Evolutionary conservation across 495 filamentous ascomycete species (phyloP), one percentile per base, ranked within the genome.

Genomic region (Podospora didyma): DNA sequence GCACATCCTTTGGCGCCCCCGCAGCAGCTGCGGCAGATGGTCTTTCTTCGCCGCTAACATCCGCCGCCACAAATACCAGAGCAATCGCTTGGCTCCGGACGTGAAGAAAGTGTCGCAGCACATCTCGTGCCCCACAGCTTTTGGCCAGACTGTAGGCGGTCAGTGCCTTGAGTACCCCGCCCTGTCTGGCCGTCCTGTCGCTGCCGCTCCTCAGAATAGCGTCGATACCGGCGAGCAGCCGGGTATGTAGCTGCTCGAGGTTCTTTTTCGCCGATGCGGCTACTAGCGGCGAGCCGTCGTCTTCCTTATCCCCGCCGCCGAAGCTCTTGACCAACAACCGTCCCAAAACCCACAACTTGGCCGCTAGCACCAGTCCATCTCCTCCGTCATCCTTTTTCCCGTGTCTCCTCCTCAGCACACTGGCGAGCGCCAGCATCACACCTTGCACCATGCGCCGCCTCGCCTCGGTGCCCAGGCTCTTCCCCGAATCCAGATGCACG

Each of bases 61-160:
- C 73, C 10, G 72, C 70, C 16, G 56, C 59, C 21, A 71, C 77
- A 35, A 89, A 71, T n/a, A 82, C 78, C 21, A 79, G 75, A 1
- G 75, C 72, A 26, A 95, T 86, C 0, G 82, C 80, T 51, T 86
- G 81, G 35, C 82, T 76, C 19, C 95, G 82, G 11, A 92, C 77
- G 53, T 84, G 76, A 44, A 95, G 80, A 67, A 97, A 97, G 71
- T 95, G 86, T 14, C 83, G 75, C 28, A 98, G 74, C 0, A 89
- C 86, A 64, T 97, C 92, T 51, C 83, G 82, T 0, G 89, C 85
- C 0, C 89, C 89, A 9, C 89, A 90, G 61, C 84, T 95, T 7
- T 88, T 94, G 1, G 85, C 84, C 20, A 98, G 75, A 49, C 88
- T 89, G 65, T 91, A 96, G 6, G 93, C 93, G 35, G 83, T 85